Evolutionary conservation across 2,329 filamentous ascomycete species (phyloP), one percentile per base, ranked within the genome.

Genomic region (Penicillium concentricum): DNA sequence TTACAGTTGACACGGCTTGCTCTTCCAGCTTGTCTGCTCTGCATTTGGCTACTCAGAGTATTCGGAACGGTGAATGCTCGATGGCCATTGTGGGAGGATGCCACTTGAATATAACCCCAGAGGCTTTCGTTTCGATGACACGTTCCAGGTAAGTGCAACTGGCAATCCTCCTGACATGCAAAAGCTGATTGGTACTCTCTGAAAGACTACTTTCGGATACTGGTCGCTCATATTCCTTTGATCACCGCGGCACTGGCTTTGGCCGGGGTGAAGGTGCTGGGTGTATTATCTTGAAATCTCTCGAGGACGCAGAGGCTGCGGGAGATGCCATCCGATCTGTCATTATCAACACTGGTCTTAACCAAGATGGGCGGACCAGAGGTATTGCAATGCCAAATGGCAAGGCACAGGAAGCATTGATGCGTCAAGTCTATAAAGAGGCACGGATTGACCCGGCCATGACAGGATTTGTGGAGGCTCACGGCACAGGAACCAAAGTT

Each of bases 401-500:
- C 52, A 26, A 65, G 1, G 74, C 75, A 0, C 78, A 80, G 58
- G 69, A 70, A n/a, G 61, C 58, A 5, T 61, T 77, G 9, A 78
- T 80, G 42, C 66, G 69, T 4, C 57, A 65, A 6, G 70, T 71
- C 0, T 80, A 80, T 59, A 50, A 63, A 15, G 59, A 66, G 13
- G 74, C 75, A 16, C 69, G 72, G 1, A 66, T 79, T 1, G 70
- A 76, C 47, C 63, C 64, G 1, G 41, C 58, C 0, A 35, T 54
- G 4, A 63, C 64, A n/a, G 61, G 61, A 0, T 79, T 72, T 57
- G 73, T 79, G 6, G 75, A 80, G 53, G 70, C 70, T 1, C 78
- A 79, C 51, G 77, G 77, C 18, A 80, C 78, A 0, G 78, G 77
- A 4, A 75, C 73, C 0, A 63, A 61, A 5, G 69, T 68, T 18